These are phyloP conservation scores for Dactylellina cionopaga DNA, from an alignment of 2,329 filamentous ascomycete species.

Conservation along the genomic window DNA sequence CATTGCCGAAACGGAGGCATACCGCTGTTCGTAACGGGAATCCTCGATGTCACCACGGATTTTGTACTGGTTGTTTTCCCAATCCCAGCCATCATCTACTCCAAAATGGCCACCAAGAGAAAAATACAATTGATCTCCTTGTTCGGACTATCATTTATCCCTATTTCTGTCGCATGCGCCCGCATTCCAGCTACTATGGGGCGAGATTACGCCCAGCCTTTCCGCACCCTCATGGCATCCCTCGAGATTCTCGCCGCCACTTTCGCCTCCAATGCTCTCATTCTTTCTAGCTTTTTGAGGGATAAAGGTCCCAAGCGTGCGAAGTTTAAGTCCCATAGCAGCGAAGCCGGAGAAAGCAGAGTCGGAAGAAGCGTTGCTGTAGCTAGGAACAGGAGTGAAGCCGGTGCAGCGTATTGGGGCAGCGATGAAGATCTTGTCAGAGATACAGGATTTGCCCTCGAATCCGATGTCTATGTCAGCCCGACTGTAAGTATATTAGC, in stretches of 20 bases:
- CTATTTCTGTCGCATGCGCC: conserved; percentile 82
- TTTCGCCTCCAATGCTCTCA: conserved; percentile 84
- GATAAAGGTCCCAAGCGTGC: conserved; percentile 90
- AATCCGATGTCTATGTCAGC: conserved; percentile 30
- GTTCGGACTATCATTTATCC: conserved; percentile 83
- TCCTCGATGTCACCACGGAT: conserved; percentile 87
- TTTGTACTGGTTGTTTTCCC: conserved; percentile 87
- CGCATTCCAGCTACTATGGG: conserved; percentile 81
- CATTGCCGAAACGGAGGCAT: conserved; percentile 85
- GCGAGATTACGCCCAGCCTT: conserved; percentile 79
- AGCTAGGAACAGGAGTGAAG: conserved; percentile 33
- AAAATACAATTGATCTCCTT: conserved; percentile 82
- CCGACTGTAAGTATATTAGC: conserved; percentile 23
- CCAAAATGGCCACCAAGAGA: conserved; percentile 77
- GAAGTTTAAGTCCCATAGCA: conserved; percentile 72
- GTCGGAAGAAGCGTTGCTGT: conserved; percentile 61
- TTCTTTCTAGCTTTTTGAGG: conserved; percentile 90
- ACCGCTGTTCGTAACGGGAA: conserved; percentile 89
- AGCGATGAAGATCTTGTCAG: conserved; percentile 91
- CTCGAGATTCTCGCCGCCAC: conserved; percentile 90
- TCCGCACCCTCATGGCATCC: conserved; percentile 86
- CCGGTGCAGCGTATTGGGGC: conserved; percentile 71
- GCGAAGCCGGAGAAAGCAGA: conserved; percentile 66
- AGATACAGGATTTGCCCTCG: conserved; percentile 69
- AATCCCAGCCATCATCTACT: conserved; percentile 84